These are phyloP conservation scores for Podila epigama DNA, from an alignment of 192 early-diverging fungal genomes.

Conservation along the genomic window DNA sequence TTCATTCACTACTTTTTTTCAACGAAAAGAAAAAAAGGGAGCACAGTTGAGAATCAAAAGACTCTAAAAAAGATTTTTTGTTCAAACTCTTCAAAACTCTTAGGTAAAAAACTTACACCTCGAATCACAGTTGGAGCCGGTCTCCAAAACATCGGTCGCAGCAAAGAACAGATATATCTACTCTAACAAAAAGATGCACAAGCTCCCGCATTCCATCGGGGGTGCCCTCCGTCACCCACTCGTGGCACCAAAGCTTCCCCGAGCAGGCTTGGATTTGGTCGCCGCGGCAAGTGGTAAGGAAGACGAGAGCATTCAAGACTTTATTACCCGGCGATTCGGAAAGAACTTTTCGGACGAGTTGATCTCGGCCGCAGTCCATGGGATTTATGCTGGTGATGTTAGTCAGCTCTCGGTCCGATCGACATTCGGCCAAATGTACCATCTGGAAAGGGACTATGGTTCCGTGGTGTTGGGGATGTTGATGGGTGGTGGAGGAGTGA, in stretches of 20 bases:
- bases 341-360: constrained; percentile 77
- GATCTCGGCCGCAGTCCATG: constrained; percentile 89
- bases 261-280: constrained; percentile 64
- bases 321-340: constrained; percentile 83
- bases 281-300: constrained; percentile 2
- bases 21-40: too few species aligned
- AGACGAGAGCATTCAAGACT: constrained; percentile 89
- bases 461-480: constrained; percentile 60
- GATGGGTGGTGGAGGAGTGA: constrained; percentile 45
- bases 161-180: constrained; percentile 88
- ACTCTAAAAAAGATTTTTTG: too few species aligned
- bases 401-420: constrained; percentile 78
- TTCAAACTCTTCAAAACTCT: not conserved
- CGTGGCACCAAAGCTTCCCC: constrained; percentile 60
- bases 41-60: too few species aligned
- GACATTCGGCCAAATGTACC: constrained; percentile 75
- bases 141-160: constrained; percentile 70
- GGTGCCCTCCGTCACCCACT: constrained; percentile 32
- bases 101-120: constrained; percentile 72
- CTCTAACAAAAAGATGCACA: constrained; percentile 72
- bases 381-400: constrained; percentile 92
- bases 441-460: constrained; percentile 68
- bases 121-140: constrained; percentile 59
- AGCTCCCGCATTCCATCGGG: constrained; percentile 56
- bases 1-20: too few species aligned